A percentile compares a stretch with the other conserved stretches of the same genome.
Conservation (phyloP, 257 asterid genomes). For the Cynanchum wilfordii region DNA sequence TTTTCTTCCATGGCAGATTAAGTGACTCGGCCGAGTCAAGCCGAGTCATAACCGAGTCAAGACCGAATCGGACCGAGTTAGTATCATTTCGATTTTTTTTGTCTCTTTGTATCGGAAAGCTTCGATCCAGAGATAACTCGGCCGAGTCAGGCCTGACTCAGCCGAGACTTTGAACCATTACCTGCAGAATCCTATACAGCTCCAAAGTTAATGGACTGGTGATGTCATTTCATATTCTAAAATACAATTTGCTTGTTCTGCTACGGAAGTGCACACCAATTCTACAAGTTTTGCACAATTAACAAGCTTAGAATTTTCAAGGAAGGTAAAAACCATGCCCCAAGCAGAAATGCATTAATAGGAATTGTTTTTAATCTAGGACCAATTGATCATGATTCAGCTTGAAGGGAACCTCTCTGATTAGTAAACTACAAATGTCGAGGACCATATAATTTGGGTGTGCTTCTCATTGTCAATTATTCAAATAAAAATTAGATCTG, state of each 20-base stretch:
- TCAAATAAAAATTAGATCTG: conserved; percentile 1
- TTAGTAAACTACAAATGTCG: neutral
- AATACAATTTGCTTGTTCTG: neutral
- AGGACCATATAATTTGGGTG: neutral
- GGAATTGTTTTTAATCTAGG: too few relatives aligned
- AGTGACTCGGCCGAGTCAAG: too few relatives aligned
- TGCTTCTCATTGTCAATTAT: neutral
- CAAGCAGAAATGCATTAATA: neutral
- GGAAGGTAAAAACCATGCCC: too few relatives aligned
- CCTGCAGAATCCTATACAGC: neutral
- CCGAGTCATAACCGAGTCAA: too few relatives aligned
- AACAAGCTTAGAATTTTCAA: neutral
- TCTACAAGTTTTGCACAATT: neutral
- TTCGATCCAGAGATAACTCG: too few relatives aligned
- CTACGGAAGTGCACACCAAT: neutral
- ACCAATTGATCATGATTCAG: neutral
- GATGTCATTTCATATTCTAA: neutral
- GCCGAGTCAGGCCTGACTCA: too few relatives aligned
- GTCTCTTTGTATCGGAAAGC: too few relatives aligned
- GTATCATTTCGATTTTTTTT: too few relatives aligned
- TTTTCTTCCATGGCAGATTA: too few relatives aligned
- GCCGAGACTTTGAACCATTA: neutral
- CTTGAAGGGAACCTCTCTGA: neutral
- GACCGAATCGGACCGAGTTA: too few relatives aligned
- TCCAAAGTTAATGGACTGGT: neutral